Percentiles rank a stretch among this genome's conserved stretches.
Conservation (phyloP, 495 filamentous ascomycete genomes). For the Usnea hakonensis region DNA sequence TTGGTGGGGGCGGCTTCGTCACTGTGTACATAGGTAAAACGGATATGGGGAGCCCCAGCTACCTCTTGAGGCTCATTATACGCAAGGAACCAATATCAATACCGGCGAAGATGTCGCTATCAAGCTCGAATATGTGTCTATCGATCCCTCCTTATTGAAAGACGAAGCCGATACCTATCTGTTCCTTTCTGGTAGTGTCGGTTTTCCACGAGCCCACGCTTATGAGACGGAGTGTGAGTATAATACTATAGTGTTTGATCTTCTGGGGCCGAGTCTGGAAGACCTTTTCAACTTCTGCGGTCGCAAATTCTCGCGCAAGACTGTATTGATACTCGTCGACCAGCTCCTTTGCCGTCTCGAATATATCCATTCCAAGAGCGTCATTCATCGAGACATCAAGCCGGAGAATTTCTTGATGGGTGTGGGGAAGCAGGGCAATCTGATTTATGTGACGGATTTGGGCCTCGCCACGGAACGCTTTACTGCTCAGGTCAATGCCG, state of each 20-base stretch:
- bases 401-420: too few relatives aligned
- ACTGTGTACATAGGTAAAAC: neutral
- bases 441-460: too few relatives aligned
- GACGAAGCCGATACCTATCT: neutral
- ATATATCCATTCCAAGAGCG: conserved; percentile 30
- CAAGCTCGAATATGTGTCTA: neutral
- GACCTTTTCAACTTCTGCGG: conserved; percentile 70
- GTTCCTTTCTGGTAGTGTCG: neutral
- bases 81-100: neutral
- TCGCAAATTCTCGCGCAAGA: conserved; percentile 57
- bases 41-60: neutral
- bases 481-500: too few relatives aligned
- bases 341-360: conserved; percentile 29
- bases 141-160: neutral
- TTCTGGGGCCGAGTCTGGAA: conserved; percentile 36
- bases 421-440: too few relatives aligned
- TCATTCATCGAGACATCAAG: too few relatives aligned
- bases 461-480: too few relatives aligned
- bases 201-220: neutral
- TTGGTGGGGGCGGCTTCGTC: neutral
- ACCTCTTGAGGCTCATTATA: conserved; percentile 8
- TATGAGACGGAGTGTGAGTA: neutral
- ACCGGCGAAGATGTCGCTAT: neutral
- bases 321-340: conserved; percentile 34
- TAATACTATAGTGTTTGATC: neutral